Evolutionary conservation across 2,329 filamentous ascomycete species (phyloP).

Genomic region (Pseudocercospora ulei): DNA sequence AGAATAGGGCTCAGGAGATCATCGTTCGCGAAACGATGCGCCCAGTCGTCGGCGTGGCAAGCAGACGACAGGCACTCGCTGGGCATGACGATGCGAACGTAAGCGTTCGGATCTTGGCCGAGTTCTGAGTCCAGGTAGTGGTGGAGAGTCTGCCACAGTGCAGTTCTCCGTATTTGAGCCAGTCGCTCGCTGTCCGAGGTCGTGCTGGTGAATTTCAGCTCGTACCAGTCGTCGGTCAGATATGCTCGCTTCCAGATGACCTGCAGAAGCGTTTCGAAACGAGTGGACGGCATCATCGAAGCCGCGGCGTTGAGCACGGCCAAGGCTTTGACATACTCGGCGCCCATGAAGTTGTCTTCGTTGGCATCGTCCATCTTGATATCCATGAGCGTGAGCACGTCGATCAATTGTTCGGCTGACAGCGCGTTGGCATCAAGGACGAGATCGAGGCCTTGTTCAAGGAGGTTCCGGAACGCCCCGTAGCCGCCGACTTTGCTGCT

Average conservation of each 20-base stretch:
- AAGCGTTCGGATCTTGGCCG: slow-evolving; percentile 11
- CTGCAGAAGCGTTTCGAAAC: slow-evolving; percentile 47
- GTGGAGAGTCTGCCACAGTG: slow-evolving; percentile 43
- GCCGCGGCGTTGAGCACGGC: slow-evolving; percentile 47
- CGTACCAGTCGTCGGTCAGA: slow-evolving; percentile 80
- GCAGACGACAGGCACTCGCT: slow-evolving; percentile 45
- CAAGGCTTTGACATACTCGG: slow-evolving; percentile 68
- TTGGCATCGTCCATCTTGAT: slow-evolving; percentile 38
- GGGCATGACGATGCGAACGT: slow-evolving; percentile 25
- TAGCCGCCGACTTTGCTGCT: slow-evolving; percentile 45
- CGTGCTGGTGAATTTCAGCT: slow-evolving; percentile 41
- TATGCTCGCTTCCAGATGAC: slow-evolving; percentile 85
- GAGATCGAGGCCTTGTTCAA: slow-evolving; percentile 59
- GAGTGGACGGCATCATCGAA: slow-evolving; percentile 45
- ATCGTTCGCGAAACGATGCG: slow-evolving; percentile 44
- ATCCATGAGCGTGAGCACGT: slow-evolving; percentile 70
- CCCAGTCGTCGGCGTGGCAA: slow-evolving; percentile 50
- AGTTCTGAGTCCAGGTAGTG: slow-evolving; percentile 19
- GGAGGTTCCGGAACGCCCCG: slow-evolving; percentile 59
- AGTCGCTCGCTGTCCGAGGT: slow-evolving; percentile 59
- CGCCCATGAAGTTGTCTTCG: slow-evolving; percentile 43
- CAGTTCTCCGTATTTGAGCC: slow-evolving; percentile 43
- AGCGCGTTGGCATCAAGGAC: slow-evolving; percentile 65
- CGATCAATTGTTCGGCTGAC: slow-evolving; percentile 50
- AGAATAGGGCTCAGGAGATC: slow-evolving; percentile 57